phyloP scores from a whole-genome alignment of 1,284 basidiomycete species.

The Cystobasidium sp. region DNA sequence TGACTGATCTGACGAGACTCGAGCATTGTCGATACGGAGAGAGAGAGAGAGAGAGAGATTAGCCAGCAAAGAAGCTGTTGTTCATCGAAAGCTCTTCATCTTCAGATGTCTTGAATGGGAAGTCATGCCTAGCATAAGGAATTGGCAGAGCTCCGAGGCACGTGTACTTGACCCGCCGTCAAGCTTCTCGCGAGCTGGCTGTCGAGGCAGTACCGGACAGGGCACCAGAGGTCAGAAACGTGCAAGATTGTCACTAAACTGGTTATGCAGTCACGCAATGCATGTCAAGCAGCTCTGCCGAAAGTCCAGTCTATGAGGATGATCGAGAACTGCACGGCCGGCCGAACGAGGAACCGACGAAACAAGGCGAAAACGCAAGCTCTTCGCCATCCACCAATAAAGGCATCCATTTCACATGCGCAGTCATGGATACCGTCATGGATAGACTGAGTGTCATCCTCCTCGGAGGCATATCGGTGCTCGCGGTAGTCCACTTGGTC shows the following conservation, averaged over 20 bases:
- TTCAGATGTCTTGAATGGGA: too few species aligned
- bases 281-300: neutral
- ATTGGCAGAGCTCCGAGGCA: too few species aligned
- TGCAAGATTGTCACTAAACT: neutral
- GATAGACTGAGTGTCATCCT: conserved; percentile 37
- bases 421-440: conserved; percentile 27
- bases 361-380: neutral
- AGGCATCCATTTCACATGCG: neutral
- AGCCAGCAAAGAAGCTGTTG: too few species aligned
- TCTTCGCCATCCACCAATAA: neutral
- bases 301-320: neutral
- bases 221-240: neutral
- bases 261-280: neutral
- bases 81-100: too few species aligned
- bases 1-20: too few species aligned
- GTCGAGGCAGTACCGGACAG: too few species aligned
- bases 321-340: conserved; percentile 7
- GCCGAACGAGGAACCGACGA: conserved; percentile 10
- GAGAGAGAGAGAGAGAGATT: too few species aligned
- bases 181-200: too few species aligned
- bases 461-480: conserved; percentile 18
- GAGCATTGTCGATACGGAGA: too few species aligned
- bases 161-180: too few species aligned
- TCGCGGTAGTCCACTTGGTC: conserved; percentile 38
- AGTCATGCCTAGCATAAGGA: too few species aligned